Conservation (phyloP, 2,329 filamentous ascomycete genomes). For the Penicillium crustosum region DNA sequence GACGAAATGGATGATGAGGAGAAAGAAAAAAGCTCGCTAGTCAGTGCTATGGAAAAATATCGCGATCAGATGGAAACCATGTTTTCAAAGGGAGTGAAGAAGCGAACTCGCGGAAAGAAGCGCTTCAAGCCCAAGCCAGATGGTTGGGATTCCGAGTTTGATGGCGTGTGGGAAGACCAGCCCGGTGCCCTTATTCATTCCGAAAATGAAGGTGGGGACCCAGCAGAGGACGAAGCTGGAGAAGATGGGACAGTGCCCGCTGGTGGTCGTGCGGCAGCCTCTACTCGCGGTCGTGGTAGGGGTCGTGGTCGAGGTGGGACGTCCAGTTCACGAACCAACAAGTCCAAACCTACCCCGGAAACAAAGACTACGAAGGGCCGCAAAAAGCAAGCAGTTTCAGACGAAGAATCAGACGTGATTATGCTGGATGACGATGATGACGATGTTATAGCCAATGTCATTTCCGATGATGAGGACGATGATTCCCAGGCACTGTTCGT, state of each 20-base stretch:
- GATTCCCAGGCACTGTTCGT: conserved; percentile 46
- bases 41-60: conserved; percentile 71
- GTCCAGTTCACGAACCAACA: conserved; percentile 36
- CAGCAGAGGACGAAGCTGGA: conserved; percentile 46
- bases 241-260: conserved; percentile 46
- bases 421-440: conserved; percentile 39
- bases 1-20: conserved; percentile 68
- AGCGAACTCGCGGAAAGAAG: conserved; percentile 52
- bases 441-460: conserved; percentile 28
- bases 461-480: conserved; percentile 33
- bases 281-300: conserved; percentile 50
- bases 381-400: conserved; percentile 35
- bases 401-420: conserved; percentile 43
- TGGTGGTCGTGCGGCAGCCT: conserved; percentile 35
- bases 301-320: conserved; percentile 48
- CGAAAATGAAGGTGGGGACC: conserved; percentile 52
- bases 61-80: conserved; percentile 68
- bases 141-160: conserved; percentile 84
- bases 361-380: conserved; percentile 22
- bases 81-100: conserved; percentile 65
- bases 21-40: conserved; percentile 67
- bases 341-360: conserved; percentile 32
- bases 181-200: conserved; percentile 62
- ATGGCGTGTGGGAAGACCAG: conserved; percentile 82
- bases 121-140: conserved; percentile 73